Evolutionary conservation across 75 land plant species (phyloP), one percentile per base, ranked within the genome.

Genomic region (Selaginella tamariscina): DNA sequence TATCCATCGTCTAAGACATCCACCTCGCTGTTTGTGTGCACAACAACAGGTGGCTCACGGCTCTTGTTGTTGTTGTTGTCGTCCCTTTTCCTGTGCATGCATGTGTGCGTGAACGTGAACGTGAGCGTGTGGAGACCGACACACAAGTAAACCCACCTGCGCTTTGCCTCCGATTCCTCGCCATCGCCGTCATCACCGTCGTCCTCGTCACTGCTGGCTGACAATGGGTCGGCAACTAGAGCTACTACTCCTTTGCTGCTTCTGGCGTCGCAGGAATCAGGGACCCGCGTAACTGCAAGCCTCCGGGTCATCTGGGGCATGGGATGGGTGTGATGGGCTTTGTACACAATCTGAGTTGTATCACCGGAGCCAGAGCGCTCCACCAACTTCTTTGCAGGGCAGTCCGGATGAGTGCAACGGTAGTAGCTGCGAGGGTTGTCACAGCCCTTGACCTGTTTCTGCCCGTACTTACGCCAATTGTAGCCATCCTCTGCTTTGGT

Each of bases 381-480:
- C 32, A 82, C 82, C 44, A 39, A 24, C 77, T 87, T 87, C 70
- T 85, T 87, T 9, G 76, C 83, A 54, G 33, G 66, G 63, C 91
- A 87, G 49, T 69, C 71, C 27, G 85, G 69, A 64, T 73, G 69
- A 2, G 91, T 82, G 76, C 91, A 87, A 57, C 70, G 77, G 64
- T 85, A 87, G 62, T 87, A 87, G 78, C 91, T 87, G 22, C 91
- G 70, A 27, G 83, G 81, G 67, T 75, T 76, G 33, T 84, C 85
- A 64, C 79, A 77, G 24, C 85, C 80, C 74, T 87, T 87, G 22
- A 87, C 91, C 75, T 80, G 88, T 77, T 87, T 87, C 68, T 87
- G 88, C 27, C 91, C 91, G 75, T 87, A 87, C 66, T 87, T 87
- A 0, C 91, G 65, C 91, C 91, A 87, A 27, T 79, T 85, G 60